Evolutionary conservation across 257 asterid species (phyloP), one percentile per base, ranked within the genome.

Genomic region (Scutellaria galericulata): DNA sequence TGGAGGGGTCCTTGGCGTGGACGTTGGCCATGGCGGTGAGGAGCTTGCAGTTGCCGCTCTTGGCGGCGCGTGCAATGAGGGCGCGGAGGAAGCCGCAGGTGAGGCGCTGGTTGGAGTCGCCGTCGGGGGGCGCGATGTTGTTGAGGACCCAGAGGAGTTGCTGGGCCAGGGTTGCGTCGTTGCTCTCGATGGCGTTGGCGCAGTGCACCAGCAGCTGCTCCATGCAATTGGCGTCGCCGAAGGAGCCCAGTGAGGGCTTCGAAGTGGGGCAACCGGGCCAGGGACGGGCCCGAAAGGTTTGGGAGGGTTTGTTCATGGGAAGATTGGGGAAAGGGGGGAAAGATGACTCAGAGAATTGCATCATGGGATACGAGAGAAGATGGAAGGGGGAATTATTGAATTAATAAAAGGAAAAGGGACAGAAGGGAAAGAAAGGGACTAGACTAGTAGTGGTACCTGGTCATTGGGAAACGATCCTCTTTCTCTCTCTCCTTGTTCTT

Each of bases 71-170:
- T n/a, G 85, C 42, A 58, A 91, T 83, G 15, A 94, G 88, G 9
- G 98, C 97, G 9, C 98, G 89, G 9, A 94, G 96, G 86, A 94
- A 94, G 10, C 89, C 97, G 66, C 89, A 86, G 0, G 99, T 74
- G 18, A 94, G 96, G 31, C 98, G 96, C 82, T 93, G 98, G 45
- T 78, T 86, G 7, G 98, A 87, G 87, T 91, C 97, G 3, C 99
- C 99, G 66, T 94, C 99, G 0, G 97, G 95, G 0, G 98, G 91
- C 0, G 99, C 98, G 47, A 91, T 91, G 80, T 92, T 94, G 87
- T 91, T 91, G 6, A 94, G 92, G 9, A 94, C 99, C 99, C 99
- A 94, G 7, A 94, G 67, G 79, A 94, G 91, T 69, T 94, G 99
- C 59, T 94, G 99, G 0, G 99, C 90, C 2, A 94, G 80, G 4